phyloP scores from a whole-genome alignment of 2,329 filamentous ascomycete genomes.

The Aspergillus arachidicola region DNA sequence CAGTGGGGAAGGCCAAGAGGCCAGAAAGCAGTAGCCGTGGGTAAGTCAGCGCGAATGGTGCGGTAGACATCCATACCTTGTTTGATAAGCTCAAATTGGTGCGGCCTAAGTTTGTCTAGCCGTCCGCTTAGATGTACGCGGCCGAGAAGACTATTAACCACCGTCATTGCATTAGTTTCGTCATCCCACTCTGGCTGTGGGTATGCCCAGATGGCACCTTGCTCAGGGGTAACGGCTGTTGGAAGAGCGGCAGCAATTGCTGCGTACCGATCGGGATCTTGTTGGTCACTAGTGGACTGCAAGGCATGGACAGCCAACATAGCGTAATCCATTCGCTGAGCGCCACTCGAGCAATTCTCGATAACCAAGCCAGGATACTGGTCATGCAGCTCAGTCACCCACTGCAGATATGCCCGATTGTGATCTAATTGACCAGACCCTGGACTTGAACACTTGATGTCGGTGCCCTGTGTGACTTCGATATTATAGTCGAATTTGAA shows the following conservation, averaged over 20 bases:
- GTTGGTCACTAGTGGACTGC: constrained; percentile 42
- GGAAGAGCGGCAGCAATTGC: constrained; percentile 35
- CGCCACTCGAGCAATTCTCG: constrained; percentile 42
- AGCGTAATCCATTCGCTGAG: constrained; percentile 41
- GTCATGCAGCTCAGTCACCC: constrained; percentile 32
- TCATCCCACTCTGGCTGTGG: constrained; percentile 38
- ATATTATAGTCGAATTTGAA: constrained; percentile 46
- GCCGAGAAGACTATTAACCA: constrained; percentile 38
- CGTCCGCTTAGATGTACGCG: constrained; percentile 35
- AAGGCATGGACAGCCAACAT: constrained; percentile 36
- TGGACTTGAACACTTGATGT: constrained; percentile 23
- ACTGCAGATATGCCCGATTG: constrained; percentile 36
- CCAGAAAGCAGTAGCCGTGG: constrained; percentile 31
- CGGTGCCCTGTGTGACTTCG: constrained; percentile 38
- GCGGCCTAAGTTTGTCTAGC: constrained; percentile 25
- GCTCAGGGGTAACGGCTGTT: constrained; percentile 40
- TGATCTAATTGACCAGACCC: constrained; percentile 34
- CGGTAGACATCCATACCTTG: constrained; percentile 37
- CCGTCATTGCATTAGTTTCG: constrained; percentile 38
- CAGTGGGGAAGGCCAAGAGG: constrained; percentile 36
- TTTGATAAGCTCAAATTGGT: constrained; percentile 29
- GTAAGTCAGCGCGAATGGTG: constrained; percentile 25
- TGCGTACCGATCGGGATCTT: constrained; percentile 34
- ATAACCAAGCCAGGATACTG: constrained; percentile 33
- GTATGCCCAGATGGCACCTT: constrained; percentile 41